Evolutionary conservation across 805 yeast genomes (phyloP), one percentile per base, ranked within the genome.

Genomic region (Metschnikowia continentalis): DNA sequence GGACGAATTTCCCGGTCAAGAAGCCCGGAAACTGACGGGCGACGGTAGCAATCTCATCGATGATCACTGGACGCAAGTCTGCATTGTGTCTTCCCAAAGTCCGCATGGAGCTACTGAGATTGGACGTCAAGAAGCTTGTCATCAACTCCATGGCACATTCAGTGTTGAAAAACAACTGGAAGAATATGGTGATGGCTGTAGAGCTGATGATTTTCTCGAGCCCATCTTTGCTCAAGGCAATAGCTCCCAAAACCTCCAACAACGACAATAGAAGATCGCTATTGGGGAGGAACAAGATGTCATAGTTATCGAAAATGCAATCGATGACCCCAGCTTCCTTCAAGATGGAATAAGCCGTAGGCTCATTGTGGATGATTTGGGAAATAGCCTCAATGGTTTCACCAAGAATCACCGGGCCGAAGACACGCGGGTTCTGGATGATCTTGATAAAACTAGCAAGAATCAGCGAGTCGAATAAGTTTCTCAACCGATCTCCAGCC

Each of bases 41-140:
- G n/a, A 84, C 55, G 0, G 60, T 57, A 2, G 72, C 67, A 43
- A 83, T 68, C 47, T 81, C 80, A 3, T 72, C 66, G 46, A 80
- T 66, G 20, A 90, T 81, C 0, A 68, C 60, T 0, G 86, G 83
- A 46, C 86, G 82, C 53, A 90, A 71, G 2, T 78, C 81, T 1
- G 96, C 88, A 61, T 88, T 89, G 62, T 91, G 97, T 61, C 96
- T 78, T 2, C 88, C 83, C 44, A 90, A 68, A 57, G 88, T 95
- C 62, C 90, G 96, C 58, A 90, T 75, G 0, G 85, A 76, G 26
- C 78, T 71, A 1, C 95, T 96, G 15, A 88, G 63, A 32, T 75
- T 74, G 13, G 77, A 72, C 1, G 82, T 74, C 58, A 75, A 74
- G 47, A 82, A 88, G 0, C 65, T 54, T 15, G 57, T 58, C 3